Conservation (phyloP, 2,329 filamentous ascomycete species). For the Venturia aucupariae region DNA sequence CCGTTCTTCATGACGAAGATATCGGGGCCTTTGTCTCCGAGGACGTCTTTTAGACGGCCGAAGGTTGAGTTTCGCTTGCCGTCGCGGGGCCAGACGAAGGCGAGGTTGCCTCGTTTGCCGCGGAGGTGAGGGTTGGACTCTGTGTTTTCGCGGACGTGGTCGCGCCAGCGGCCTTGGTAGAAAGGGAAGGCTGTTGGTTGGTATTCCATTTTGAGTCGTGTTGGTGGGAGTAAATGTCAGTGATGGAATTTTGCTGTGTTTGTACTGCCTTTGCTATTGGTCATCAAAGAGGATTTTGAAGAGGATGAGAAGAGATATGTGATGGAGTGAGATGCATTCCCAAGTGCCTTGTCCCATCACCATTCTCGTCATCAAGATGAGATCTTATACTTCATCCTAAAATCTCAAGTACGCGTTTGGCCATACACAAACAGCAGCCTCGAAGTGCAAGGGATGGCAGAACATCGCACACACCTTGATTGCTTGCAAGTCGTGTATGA, state of each 20-base stretch:
- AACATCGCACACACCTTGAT: conserved; percentile 2
- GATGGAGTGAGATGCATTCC: background rate
- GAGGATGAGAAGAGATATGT: background rate
- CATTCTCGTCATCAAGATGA: background rate
- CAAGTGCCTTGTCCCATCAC: background rate
- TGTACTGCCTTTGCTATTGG: background rate
- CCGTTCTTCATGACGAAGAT: conserved; percentile 35
- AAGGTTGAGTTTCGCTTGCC: conserved; percentile 27
- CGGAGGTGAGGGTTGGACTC: conserved; percentile 8
- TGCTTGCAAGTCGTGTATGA: background rate
- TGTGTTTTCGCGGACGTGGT: conserved; percentile 8
- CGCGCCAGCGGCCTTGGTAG: conserved; percentile 6
- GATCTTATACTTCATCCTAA: background rate
- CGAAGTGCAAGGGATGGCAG: background rate
- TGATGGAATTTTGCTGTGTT: background rate
- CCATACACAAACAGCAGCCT: background rate
- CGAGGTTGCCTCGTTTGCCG: conserved; percentile 29
- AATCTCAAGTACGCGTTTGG: background rate
- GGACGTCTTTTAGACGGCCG: conserved; percentile 35
- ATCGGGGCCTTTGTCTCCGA: conserved; percentile 35
- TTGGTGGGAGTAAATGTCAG: background rate
- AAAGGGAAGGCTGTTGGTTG: conserved; percentile 6
- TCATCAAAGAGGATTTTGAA: no score
- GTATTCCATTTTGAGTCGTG: background rate
- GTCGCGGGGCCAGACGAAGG: conserved; percentile 38